These are phyloP conservation scores for Echinosophora koreensis DNA, from an alignment of 306 rosid genomes.

Conservation along the genomic window DNA sequence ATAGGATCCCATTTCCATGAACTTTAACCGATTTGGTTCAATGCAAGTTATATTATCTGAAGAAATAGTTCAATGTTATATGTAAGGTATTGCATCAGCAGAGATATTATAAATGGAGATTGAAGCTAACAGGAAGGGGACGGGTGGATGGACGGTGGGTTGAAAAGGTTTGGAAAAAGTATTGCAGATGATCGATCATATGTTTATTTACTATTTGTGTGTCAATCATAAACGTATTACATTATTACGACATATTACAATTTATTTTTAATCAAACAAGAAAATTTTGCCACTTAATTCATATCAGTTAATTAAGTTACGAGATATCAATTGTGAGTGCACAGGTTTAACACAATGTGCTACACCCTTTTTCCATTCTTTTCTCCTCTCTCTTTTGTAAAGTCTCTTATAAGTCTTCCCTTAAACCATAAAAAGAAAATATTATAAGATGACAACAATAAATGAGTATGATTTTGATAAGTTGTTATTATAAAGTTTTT, in stretches of 20 bases:
- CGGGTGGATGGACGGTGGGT: not conserved
- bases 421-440: too few species aligned
- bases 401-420: too few species aligned
- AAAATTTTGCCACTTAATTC: not conserved
- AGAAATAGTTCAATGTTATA: slow-evolving; percentile 20
- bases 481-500: too few species aligned
- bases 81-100: slow-evolving; percentile 22
- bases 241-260: not conserved
- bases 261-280: not conserved
- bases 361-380: too few species aligned
- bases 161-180: slow-evolving; percentile 28
- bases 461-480: too few species aligned
- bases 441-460: not conserved
- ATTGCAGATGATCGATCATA: not conserved
- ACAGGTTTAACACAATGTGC: too few species aligned
- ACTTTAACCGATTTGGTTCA: slow-evolving; percentile 25
- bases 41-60: not conserved
- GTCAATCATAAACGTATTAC: slow-evolving; percentile 12
- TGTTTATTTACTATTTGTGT: slow-evolving; percentile 25
- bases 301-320: too few species aligned
- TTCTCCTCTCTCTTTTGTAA: too few species aligned
- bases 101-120: slow-evolving; percentile 3
- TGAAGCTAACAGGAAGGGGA: not conserved
- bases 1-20: not conserved
- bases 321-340: too few species aligned